Evolutionary conservation across 2,329 filamentous ascomycete species (phyloP).

Genomic region (Fusarium proliferatum): DNA sequence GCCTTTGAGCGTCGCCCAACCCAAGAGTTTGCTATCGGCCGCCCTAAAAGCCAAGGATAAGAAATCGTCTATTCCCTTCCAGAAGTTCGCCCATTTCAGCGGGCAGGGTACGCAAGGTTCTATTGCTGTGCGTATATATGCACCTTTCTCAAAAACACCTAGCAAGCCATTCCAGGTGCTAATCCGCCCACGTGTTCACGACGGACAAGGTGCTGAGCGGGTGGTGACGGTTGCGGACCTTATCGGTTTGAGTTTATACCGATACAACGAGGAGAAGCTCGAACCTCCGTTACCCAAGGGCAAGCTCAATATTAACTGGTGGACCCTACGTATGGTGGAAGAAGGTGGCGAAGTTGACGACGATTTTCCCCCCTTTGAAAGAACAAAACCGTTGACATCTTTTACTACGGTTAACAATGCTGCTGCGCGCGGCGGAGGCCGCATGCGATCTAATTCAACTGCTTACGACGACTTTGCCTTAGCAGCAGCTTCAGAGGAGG

Average conservation of each 20-base stretch:
- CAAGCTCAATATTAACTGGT: constrained; percentile 82
- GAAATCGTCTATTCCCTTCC: constrained; percentile 76
- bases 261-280: constrained; percentile 80
- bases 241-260: constrained; percentile 83
- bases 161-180: constrained; percentile 77
- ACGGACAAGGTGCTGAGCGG: constrained; percentile 69
- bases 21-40: constrained; percentile 77
- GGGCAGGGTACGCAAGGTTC: constrained; percentile 83
- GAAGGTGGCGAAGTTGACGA: constrained; percentile 87
- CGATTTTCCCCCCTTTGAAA: constrained; percentile 82
- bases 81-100: constrained; percentile 79
- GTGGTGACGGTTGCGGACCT: constrained; percentile 80
- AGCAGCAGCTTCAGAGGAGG: constrained; percentile 75
- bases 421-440: constrained; percentile 71
- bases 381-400: constrained; percentile 78
- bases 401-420: constrained; percentile 88
- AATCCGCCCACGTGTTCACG: constrained; percentile 75
- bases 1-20: constrained; percentile 74
- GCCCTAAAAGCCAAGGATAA: constrained; percentile 78
- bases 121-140: constrained; percentile 81
- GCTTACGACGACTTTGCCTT: constrained; percentile 87
- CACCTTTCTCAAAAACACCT: constrained; percentile 73
- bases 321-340: constrained; percentile 85
- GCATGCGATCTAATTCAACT: constrained; percentile 75
- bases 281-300: constrained; percentile 73